Conservation (phyloP, 176 grass and related monocot genomes). For the Poa pratensis region DNA sequence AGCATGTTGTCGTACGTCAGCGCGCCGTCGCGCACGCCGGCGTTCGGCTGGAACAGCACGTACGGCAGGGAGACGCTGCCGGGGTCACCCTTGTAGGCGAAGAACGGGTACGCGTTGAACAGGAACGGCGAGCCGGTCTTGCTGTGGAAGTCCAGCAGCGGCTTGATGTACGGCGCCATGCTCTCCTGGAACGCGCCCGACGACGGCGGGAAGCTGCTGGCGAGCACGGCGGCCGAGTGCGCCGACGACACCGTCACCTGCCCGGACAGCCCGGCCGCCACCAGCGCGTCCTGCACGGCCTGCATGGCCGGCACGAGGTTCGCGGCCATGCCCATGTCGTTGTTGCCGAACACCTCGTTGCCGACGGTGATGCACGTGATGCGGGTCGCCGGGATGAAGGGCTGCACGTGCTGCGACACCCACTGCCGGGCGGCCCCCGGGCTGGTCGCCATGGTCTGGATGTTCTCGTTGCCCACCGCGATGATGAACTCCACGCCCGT, state of each 20-base stretch:
- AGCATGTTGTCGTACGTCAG: conserved; percentile 83
- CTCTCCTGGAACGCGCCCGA: conserved; percentile 64
- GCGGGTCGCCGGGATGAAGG: conserved; percentile 63
- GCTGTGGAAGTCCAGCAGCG: conserved; percentile 66
- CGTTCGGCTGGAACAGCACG: conserved; percentile 82
- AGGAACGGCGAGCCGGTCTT: conserved; percentile 63
- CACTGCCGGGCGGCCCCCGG: conserved; percentile 58
- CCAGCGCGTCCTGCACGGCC: conserved; percentile 61
- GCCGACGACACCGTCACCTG: conserved; percentile 73
- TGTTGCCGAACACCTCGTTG: conserved; percentile 76
- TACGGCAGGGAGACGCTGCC: conserved; percentile 67
- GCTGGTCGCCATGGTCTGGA: conserved; percentile 48
- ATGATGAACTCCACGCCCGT: conserved; percentile 83
- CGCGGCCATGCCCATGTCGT: conserved; percentile 48
- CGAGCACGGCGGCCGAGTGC: conserved; percentile 66
- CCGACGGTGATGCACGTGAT: conserved; percentile 85
- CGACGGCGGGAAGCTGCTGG: conserved; percentile 71
- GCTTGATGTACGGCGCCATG: conserved; percentile 65
- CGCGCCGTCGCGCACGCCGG: conserved; percentile 52
- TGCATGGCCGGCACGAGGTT: conserved; percentile 78
- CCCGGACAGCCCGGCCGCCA: conserved; percentile 32
- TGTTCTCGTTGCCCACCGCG: conserved; percentile 67
- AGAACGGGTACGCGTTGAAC: conserved; percentile 83
- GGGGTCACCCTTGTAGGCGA: conserved; percentile 68
- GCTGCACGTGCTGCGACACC: conserved; percentile 72